Percentiles rank a stretch among this genome's conserved stretches.
phyloP scores from a whole-genome alignment of 192 early-diverging fungal genomes.

The Martensiomyces pterosporus region DNA sequence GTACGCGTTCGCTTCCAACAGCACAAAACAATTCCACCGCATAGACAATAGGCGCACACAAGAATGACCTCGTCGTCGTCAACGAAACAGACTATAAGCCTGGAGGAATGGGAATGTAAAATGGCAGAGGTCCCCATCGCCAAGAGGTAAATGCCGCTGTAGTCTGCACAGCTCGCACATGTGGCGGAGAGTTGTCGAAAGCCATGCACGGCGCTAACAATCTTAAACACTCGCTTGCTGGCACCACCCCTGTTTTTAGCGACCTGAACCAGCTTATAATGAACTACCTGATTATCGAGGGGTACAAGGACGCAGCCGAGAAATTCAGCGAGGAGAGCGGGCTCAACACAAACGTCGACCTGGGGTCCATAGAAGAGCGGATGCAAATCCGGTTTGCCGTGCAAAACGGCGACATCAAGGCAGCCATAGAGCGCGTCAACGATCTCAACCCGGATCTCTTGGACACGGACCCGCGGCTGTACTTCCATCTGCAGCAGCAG shows the following conservation, averaged over 20 bases:
- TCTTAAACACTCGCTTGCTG: too few relatives aligned
- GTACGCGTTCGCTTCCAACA: too few relatives aligned
- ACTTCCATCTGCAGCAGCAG: slow-evolving; percentile 97
- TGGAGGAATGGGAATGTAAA: slow-evolving; percentile 82
- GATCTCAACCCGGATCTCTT: slow-evolving; percentile 98
- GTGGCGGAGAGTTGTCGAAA: slow-evolving; percentile 17
- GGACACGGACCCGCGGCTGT: slow-evolving; percentile 90
- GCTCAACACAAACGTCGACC: slow-evolving; percentile 71
- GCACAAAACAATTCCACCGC: too few relatives aligned
- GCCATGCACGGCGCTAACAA: too few relatives aligned
- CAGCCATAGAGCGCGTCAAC: slow-evolving; percentile 96
- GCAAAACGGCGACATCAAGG: slow-evolving; percentile 83
- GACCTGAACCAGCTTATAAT: slow-evolving; percentile 97
- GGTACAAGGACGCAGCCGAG: slow-evolving; percentile 98
- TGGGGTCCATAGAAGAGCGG: slow-evolving; percentile 87
- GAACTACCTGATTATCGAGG: slow-evolving; percentile 99
- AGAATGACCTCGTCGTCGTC: slow-evolving; percentile 39
- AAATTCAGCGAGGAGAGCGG: slow-evolving; percentile 90
- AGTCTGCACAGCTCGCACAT: too few relatives aligned
- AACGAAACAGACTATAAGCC: slow-evolving; percentile 57
- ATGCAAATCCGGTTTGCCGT: slow-evolving; percentile 93
- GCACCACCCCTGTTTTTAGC: slow-evolving; percentile 36
- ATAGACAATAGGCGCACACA: too few relatives aligned
- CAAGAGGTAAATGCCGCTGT: too few relatives aligned
- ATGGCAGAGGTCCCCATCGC: slow-evolving; percentile 79